Evolutionary conservation across 1,139 yeast species (phyloP).

Genomic region (Suhomyces choctaworum): DNA sequence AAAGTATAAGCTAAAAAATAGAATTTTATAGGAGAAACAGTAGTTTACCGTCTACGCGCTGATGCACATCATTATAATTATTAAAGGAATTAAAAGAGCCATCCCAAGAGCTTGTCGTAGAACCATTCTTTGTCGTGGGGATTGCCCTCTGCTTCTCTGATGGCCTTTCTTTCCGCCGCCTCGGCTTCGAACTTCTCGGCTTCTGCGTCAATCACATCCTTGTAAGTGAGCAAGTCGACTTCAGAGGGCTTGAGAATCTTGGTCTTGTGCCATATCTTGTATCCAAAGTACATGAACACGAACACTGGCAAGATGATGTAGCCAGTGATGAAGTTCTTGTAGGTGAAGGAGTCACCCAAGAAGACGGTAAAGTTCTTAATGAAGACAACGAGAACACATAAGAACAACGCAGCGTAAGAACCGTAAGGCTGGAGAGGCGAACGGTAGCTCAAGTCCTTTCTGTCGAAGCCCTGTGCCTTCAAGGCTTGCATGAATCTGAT

Average conservation of each 20-base stretch:
- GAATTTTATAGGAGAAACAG: too few relatives aligned
- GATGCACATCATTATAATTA: too few relatives aligned
- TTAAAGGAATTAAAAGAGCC: conserved; percentile 40
- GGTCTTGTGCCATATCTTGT: conserved; percentile 57
- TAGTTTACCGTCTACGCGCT: too few relatives aligned
- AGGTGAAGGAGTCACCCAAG: conserved; percentile 53
- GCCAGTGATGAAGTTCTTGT: conserved; percentile 69
- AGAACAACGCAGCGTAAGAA: conserved; percentile 55
- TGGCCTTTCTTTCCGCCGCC: conserved; percentile 42
- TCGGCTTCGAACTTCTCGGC: conserved; percentile 54
- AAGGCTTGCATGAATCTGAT: conserved; percentile 64
- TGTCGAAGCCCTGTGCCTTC: conserved; percentile 58
- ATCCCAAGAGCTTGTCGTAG: conserved; percentile 57
- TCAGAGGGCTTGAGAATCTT: conserved; percentile 53
- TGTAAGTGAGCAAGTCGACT: conserved; percentile 63
- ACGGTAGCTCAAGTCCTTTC: conserved; percentile 52
- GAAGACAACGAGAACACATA: conserved; percentile 56
- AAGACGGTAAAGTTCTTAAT: conserved; percentile 77
- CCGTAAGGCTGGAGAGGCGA: conserved; percentile 73
- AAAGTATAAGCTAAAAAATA: too few relatives aligned
- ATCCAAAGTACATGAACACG: conserved; percentile 54
- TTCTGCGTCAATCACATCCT: conserved; percentile 68
- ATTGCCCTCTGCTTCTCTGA: conserved; percentile 49
- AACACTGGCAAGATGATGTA: conserved; percentile 76
- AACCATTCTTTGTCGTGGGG: conserved; percentile 49